Evolutionary conservation across 495 filamentous ascomycete species (phyloP).

Genomic region (Podospora comata): DNA sequence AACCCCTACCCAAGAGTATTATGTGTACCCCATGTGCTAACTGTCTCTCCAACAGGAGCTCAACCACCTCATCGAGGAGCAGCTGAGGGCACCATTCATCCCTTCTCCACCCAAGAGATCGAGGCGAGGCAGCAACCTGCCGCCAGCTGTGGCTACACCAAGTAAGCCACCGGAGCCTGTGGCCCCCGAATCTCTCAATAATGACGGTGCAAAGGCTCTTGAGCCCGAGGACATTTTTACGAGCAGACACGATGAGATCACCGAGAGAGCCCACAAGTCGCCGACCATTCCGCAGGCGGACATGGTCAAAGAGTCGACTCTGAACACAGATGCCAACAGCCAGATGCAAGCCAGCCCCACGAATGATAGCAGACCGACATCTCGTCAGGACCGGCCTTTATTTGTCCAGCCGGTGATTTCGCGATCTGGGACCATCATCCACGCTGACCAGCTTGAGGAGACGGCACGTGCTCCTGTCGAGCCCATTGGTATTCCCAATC

Average conservation of each 20-base stretch:
- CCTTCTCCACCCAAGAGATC: constrained; percentile 15
- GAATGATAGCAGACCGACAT: not conserved
- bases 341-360: not conserved
- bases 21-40: constrained; percentile 5
- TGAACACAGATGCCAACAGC: not conserved
- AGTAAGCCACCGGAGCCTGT: constrained; percentile 2
- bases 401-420: constrained; percentile 8
- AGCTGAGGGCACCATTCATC: constrained; percentile 28
- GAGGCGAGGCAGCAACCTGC: constrained; percentile 5
- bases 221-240: not conserved
- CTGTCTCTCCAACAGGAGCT: constrained; percentile 27
- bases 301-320: not conserved
- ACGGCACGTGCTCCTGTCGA: not conserved
- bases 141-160: constrained; percentile 1
- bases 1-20: not conserved
- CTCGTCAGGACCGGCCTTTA: not conserved
- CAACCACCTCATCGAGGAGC: constrained; percentile 37
- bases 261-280: not conserved
- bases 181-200: constrained; percentile 6
- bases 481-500: not conserved
- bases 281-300: constrained; percentile 3
- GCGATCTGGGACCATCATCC: not conserved
- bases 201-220: constrained; percentile 2
- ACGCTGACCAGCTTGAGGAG: not conserved
- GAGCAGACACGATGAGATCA: not conserved